Base-by-base conservation (phyloP, 139 green algal genomes). In the Coelastrella sp. region DNA sequence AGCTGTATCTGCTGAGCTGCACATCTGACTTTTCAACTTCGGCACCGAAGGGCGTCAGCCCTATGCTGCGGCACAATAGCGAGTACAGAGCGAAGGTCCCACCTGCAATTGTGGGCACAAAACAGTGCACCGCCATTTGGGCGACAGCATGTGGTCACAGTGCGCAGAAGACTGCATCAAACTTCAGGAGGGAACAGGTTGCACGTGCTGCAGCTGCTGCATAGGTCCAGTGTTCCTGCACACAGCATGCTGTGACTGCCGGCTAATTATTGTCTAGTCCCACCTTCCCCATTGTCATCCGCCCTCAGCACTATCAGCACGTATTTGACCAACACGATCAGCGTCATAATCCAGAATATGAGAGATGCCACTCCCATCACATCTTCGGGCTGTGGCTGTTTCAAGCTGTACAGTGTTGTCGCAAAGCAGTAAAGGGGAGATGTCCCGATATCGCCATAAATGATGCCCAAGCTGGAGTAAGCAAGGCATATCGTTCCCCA, bases 51-150 rank as follows among this genome's bases (percentile, higher is more conserved):
- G 92, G 90, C 6, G 56, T 83, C 68, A 95, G 81, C 68, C 89
- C 78, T 20, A 94, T 90, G 66, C 84, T 84, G 64, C 93, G 92
- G 74, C 94, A 95, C 7, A 98, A 91, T 16, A 95, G 81, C 16
- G 93, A 93, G 83, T 96, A 98, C 16, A 98, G 91, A 3, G 96
- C 96, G 93, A 98, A 96, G 17, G 95, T 95, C 56, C 96, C 96
- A n/a, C 95, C 95, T 97, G 92, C 83, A 82, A 76, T 4, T 19
- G 10, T 81, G 13, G 32, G 75, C 75, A 81, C 10, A 16, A 65
- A 84, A 57, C 0, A 47, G 14, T 3, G 54, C 4, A 14, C 54
- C 54, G 66, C 6, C 2, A 84, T n/a, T 32, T 78, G 14, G 32
- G 32, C 32, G 32, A 47, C 32, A 47, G 32, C n/a, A 13, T 7